Evolutionary conservation across 2,329 filamentous ascomycete species (phyloP).

Genomic region (Akanthomyces muscarius): DNA sequence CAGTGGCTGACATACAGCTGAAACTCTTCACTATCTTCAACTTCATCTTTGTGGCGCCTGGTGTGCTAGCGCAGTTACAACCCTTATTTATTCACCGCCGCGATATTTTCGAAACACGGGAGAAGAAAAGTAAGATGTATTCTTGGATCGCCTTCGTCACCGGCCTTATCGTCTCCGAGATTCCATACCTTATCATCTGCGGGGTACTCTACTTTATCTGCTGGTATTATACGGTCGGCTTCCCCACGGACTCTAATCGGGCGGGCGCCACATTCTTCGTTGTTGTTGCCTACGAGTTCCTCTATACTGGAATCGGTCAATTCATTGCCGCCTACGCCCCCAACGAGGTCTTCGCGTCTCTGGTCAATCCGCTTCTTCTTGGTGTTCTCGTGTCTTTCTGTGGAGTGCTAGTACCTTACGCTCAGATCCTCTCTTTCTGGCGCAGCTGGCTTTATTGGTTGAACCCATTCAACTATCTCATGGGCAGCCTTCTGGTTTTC

Average conservation of each 20-base stretch:
- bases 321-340: constrained; percentile 61
- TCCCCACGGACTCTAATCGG: constrained; percentile 39
- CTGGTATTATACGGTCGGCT: constrained; percentile 57
- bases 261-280: constrained; percentile 51
- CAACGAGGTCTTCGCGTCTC: constrained; percentile 55
- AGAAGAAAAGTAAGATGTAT: constrained; percentile 60
- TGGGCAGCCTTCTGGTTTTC: constrained; percentile 53
- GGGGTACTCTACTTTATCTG: constrained; percentile 46
- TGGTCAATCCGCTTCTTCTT: constrained; percentile 54
- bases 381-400: constrained; percentile 65
- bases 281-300: constrained; percentile 56
- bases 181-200: constrained; percentile 43
- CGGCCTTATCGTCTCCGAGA: constrained; percentile 45
- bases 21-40: constrained; percentile 59
- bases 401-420: constrained; percentile 68
- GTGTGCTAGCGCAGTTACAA: constrained; percentile 55
- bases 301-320: constrained; percentile 59
- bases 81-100: constrained; percentile 54
- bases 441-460: constrained; percentile 60
- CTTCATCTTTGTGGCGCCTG: constrained; percentile 59
- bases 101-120: constrained; percentile 54
- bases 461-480: constrained; percentile 60
- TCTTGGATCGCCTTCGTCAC: constrained; percentile 57
- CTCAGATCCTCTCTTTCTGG: constrained; percentile 63
- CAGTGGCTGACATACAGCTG: constrained; percentile 49